Conservation (phyloP, 805 yeast genomes). For the Sugiyamaella lignohabitans region DNA sequence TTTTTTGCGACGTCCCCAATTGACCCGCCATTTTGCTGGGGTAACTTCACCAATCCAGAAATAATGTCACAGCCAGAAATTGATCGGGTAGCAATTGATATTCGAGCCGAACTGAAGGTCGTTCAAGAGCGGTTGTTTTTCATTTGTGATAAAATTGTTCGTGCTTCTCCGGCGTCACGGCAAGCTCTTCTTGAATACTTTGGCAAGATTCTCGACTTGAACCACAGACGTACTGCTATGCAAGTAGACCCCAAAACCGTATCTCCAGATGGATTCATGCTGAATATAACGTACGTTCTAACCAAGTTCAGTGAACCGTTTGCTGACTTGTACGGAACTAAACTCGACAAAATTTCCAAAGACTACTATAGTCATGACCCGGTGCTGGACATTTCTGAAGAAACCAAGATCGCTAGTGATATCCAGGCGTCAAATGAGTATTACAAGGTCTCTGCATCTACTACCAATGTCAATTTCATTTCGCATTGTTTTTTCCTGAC, state of each 20-base stretch:
- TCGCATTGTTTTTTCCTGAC: slow-evolving; percentile 82
- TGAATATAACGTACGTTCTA: slow-evolving; percentile 62
- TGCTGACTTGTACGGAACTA: slow-evolving; percentile 55
- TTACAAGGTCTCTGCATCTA: slow-evolving; percentile 33
- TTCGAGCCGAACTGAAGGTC: slow-evolving; percentile 22
- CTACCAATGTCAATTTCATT: slow-evolving; percentile 57
- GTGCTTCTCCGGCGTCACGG: slow-evolving; percentile 66
- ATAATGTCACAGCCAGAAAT: slow-evolving; percentile 12
- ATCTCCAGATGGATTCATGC: slow-evolving; percentile 76
- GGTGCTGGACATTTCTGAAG: slow-evolving; percentile 64
- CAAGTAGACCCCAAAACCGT: slow-evolving; percentile 63
- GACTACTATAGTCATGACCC: slow-evolving; percentile 52
- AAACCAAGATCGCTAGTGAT: slow-evolving; percentile 77
- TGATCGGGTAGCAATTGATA: slow-evolving; percentile 18
- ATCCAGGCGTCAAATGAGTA: slow-evolving; percentile 59
- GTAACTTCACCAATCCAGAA: slow-evolving; percentile 22
- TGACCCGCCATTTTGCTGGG: slow-evolving; percentile 16
- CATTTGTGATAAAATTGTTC: slow-evolving; percentile 64
- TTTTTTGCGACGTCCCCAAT: slow-evolving; percentile 71
- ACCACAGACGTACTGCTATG: slow-evolving; percentile 57
- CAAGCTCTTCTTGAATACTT: slow-evolving; percentile 59
- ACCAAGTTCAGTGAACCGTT: slow-evolving; percentile 79
- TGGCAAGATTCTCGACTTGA: slow-evolving; percentile 66
- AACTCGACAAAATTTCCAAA: slow-evolving; percentile 70
- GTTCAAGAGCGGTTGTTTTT: slow-evolving; percentile 54